These are phyloP conservation scores for Arthroderma sp. DNA, from an alignment of 2,329 filamentous ascomycete genomes.

Conservation along the genomic window DNA sequence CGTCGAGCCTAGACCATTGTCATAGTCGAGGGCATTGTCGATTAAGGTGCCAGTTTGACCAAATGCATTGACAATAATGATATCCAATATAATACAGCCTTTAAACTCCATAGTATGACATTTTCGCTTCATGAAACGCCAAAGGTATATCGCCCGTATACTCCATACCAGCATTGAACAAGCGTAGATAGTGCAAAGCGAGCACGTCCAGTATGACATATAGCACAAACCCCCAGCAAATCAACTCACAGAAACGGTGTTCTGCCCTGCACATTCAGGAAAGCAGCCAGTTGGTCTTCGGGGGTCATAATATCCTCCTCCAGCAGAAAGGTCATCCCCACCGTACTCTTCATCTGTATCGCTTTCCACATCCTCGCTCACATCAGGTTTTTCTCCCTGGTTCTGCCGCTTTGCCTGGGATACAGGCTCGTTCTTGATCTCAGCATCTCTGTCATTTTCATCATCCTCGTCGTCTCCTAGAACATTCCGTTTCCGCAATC, in stretches of 20 bases:
- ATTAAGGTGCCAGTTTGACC: too few relatives aligned
- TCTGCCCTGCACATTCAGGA: constrained; percentile 17
- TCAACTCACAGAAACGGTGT: not conserved
- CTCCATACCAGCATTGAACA: too few relatives aligned
- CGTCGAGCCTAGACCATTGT: constrained; percentile 11
- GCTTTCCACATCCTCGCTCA: constrained; percentile 53
- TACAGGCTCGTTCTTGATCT: constrained; percentile 12
- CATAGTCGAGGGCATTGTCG: not conserved
- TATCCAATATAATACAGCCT: not conserved
- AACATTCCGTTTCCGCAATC: constrained; percentile 27
- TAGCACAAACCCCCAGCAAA: too few relatives aligned
- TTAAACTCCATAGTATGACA: too few relatives aligned
- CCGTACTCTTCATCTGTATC: constrained; percentile 57
- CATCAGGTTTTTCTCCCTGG: constrained; percentile 14
- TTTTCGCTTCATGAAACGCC: too few relatives aligned
- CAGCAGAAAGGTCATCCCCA: constrained; percentile 14
- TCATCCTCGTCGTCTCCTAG: constrained; percentile 31
- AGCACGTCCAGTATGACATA: too few relatives aligned
- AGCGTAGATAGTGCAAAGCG: too few relatives aligned
- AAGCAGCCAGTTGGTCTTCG: constrained; percentile 38
- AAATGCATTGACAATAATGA: not conserved
- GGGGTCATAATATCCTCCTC: constrained; percentile 40
- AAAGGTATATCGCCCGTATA: too few relatives aligned
- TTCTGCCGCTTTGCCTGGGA: constrained; percentile 5
- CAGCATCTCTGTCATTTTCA: constrained; percentile 15